phyloP scores from a whole-genome alignment of 2,329 filamentous ascomycete species.

The Colletotrichum sp. region DNA sequence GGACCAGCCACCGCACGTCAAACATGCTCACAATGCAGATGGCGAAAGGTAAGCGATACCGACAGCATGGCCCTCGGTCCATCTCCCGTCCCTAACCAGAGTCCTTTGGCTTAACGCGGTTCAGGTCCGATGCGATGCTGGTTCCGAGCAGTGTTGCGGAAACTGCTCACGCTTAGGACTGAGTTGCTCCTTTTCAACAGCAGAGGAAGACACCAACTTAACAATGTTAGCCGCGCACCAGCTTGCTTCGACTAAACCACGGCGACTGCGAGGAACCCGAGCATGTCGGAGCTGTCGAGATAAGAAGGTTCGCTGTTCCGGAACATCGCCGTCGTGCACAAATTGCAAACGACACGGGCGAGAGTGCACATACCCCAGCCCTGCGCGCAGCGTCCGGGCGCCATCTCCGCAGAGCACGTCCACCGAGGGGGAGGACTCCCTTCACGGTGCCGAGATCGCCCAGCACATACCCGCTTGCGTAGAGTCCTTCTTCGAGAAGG shows the following conservation, averaged over 20 bases:
- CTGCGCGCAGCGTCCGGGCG: background rate
- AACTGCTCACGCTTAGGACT: conserved; percentile 38
- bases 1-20: conserved; percentile 16
- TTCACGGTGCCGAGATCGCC: background rate
- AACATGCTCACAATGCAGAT: conserved; percentile 29
- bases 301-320: conserved; percentile 28
- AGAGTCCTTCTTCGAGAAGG: conserved; percentile 27
- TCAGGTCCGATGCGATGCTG: conserved; percentile 34
- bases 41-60: conserved; percentile 21
- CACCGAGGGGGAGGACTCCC: background rate
- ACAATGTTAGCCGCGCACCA: conserved; percentile 18
- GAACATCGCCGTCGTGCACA: conserved; percentile 24
- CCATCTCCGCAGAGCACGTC: background rate
- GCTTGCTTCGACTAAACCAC: conserved; percentile 1
- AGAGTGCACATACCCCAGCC: conserved; percentile 23
- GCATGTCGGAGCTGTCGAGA: conserved; percentile 32
- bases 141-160: conserved; percentile 28
- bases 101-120: background rate
- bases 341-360: conserved; percentile 25
- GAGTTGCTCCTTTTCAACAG: conserved; percentile 32
- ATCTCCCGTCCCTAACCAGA: background rate
- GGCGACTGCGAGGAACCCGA: conserved; percentile 21
- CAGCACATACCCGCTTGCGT: conserved; percentile 25
- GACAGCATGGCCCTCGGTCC: background rate
- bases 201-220: background rate